Percentiles rank a stretch among this genome's conserved stretches.
Conservation (phyloP, 805 yeast species). For the Naumovozyma baii region DNA sequence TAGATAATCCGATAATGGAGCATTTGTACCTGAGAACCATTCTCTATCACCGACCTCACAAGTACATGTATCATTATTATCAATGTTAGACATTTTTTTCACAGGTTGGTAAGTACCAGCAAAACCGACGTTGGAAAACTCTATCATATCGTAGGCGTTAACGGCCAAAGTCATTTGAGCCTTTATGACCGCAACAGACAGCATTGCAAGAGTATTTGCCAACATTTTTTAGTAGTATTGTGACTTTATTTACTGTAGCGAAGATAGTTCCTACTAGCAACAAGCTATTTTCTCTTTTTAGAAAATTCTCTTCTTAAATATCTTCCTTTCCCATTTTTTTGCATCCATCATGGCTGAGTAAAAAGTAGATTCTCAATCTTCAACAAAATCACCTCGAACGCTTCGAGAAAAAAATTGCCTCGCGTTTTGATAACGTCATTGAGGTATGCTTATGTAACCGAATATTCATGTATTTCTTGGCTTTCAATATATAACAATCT, state of each 20-base stretch:
- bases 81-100: conserved; percentile 18
- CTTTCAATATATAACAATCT: too few relatives aligned
- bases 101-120: conserved; percentile 26
- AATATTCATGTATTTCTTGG: too few relatives aligned
- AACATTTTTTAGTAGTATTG: neutral
- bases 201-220: conserved; percentile 13
- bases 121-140: conserved; percentile 27
- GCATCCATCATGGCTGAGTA: too few relatives aligned
- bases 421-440: too few relatives aligned
- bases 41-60: conserved; percentile 23
- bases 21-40: conserved; percentile 43
- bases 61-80: conserved; percentile 17
- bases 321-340: too few relatives aligned
- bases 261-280: too few relatives aligned
- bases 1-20: conserved; percentile 57
- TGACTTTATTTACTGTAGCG: neutral
- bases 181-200: conserved; percentile 5
- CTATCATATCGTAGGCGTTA: conserved; percentile 16
- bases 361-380: too few relatives aligned
- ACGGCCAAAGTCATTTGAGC: conserved; percentile 7
- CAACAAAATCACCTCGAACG: too few relatives aligned
- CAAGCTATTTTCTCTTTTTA: too few relatives aligned
- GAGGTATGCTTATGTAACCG: too few relatives aligned
- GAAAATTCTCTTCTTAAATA: too few relatives aligned
- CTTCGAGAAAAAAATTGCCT: too few relatives aligned